Evolutionary conservation across 257 asterid species (phyloP), one percentile per base, ranked within the genome.

Genomic region (Solanum clarkiae): DNA sequence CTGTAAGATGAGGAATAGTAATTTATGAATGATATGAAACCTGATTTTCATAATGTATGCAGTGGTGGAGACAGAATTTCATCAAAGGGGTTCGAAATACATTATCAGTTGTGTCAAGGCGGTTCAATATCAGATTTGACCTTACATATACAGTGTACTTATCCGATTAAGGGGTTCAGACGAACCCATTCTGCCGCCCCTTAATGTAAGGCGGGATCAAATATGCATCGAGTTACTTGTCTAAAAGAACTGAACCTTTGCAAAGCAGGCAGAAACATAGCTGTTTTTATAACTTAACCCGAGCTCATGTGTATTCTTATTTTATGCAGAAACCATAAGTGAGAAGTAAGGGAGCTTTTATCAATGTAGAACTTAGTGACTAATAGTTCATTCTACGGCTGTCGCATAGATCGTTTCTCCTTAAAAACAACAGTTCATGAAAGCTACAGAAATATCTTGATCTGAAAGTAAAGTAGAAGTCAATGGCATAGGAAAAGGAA

Each of bases 1-100:
- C 98, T 94, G 81, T 75, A 85, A 60, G 71, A 82, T 68, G 83
- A 81, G 53, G 54, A 72, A 16, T 83, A 29, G 11, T 36, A 44
- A 32, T 16, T 13, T 56, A 51, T 55, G 80, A 53, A 77, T 5
- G 56, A 70, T 45, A 29, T 45, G 47, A 8, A 47, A 13, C 51
- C 51, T 16, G 18, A 63, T 69, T 40, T 13, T 49, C 60, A 5
- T 62, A 36, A 60, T 47, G 7, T 63, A 63, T 3, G 17, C 70
- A 24, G 40, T 63, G 4, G 10, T 0, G 1, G 17, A 63, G 42
- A 3, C 40, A 11, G 20, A 4, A 26, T 6, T 29, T 26, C 2
- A 62, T 62, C 36, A 62, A 22, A 36, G 17, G 10, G 9, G 70
- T 24, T 24, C 18, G 4, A 12, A 24, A 63, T 24, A 26, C 17